Evolutionary conservation across 2,329 filamentous ascomycete genomes (phyloP).

Genomic region (Sordariomycetes sp.): DNA sequence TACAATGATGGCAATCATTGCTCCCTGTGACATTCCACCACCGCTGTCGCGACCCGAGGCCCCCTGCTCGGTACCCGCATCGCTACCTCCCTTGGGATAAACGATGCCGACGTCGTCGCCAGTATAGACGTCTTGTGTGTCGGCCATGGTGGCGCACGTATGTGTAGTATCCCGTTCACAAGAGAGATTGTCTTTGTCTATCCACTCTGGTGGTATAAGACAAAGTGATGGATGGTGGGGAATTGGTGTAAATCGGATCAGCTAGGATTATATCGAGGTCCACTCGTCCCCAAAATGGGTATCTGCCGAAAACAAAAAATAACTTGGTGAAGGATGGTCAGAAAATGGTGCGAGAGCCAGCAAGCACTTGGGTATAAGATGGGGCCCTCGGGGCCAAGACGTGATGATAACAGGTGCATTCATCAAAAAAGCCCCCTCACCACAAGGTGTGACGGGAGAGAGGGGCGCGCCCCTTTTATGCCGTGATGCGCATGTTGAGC

Average conservation of each 20-base stretch:
- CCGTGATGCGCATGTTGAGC: background rate
- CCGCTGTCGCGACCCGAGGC: slow-evolving; percentile 50
- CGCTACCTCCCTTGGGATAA: slow-evolving; percentile 2
- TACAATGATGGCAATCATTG: slow-evolving; percentile 60
- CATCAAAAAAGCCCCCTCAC: background rate
- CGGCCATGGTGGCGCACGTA: background rate
- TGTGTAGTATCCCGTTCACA: background rate
- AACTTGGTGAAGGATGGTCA: background rate
- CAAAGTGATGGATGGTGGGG: background rate
- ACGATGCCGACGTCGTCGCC: slow-evolving; percentile 3
- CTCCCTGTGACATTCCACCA: slow-evolving; percentile 53
- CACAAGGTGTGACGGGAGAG: background rate
- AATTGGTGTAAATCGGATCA: background rate
- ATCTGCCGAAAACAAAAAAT: background rate
- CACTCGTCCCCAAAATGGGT: background rate
- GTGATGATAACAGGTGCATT: background rate
- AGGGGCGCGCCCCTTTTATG: slow-evolving; percentile 1
- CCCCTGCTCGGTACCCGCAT: slow-evolving; percentile 39
- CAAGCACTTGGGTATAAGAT: slow-evolving; percentile 3
- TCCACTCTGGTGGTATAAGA: background rate
- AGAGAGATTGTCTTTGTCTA: background rate
- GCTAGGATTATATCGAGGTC: background rate
- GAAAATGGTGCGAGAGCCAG: background rate
- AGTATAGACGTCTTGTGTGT: background rate
- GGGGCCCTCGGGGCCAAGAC: background rate